Evolutionary conservation across 208 protist genomes (phyloP).

Genomic region (Endotrypanum monterogeii): DNA sequence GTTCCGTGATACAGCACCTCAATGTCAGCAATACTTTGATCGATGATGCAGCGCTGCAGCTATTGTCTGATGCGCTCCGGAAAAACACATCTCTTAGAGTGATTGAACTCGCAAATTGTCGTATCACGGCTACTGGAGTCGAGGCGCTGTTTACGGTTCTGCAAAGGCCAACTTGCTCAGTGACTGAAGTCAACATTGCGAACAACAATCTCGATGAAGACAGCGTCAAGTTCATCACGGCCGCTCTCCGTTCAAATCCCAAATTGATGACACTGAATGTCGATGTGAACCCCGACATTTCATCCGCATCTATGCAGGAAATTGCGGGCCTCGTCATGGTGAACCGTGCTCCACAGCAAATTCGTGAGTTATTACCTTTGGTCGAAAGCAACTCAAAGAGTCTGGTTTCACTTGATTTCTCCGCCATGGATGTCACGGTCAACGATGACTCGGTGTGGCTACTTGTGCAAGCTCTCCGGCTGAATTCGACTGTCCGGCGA

Average conservation of each 20-base stretch:
- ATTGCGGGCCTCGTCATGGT: conserved; percentile 70
- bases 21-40: conserved; percentile 83
- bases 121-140: conserved; percentile 71
- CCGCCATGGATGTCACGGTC: conserved; percentile 39
- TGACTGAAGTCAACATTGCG: conserved; percentile 84
- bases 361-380: conserved; percentile 55
- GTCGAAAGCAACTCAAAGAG: conserved; percentile 60
- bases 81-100: conserved; percentile 66
- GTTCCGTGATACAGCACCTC: conserved; percentile 53
- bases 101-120: conserved; percentile 88
- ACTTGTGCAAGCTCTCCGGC: conserved; percentile 61
- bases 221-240: conserved; percentile 54
- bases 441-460: conserved; percentile 77
- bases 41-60: conserved; percentile 62
- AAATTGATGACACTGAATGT: conserved; percentile 72
- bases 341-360: conserved; percentile 68
- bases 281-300: conserved; percentile 71
- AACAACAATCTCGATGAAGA: conserved; percentile 80
- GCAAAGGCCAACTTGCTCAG: conserved; percentile 34
- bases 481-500: conserved; percentile 58
- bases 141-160: conserved; percentile 57
- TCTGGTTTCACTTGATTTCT: conserved; percentile 68
- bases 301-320: conserved; percentile 48
- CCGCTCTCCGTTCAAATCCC: conserved; percentile 61
- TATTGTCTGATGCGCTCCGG: conserved; percentile 56